A percentile compares a stretch with the other conserved stretches of the same genome.
Conservation (phyloP, 1,284 basidiomycete genomes). For the Rugosomyces carneus region DNA sequence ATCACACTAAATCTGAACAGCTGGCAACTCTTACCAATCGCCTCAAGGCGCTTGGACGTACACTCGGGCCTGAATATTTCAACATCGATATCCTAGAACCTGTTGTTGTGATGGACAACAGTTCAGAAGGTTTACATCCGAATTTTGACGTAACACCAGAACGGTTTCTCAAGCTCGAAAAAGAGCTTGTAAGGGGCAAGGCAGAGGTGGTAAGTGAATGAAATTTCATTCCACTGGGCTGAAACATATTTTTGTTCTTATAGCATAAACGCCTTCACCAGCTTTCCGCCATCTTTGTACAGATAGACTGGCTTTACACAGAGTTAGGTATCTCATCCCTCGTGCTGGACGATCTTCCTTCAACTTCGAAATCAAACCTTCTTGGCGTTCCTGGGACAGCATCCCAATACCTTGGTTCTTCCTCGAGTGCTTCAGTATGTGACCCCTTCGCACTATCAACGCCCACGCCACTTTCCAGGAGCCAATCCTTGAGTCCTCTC, state of each 20-base stretch:
- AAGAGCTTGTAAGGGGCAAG: slow-evolving; percentile 75
- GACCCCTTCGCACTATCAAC: slow-evolving; percentile 53
- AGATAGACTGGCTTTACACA: slow-evolving; percentile 75
- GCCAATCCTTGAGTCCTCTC: slow-evolving; percentile 25
- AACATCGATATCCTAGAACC: slow-evolving; percentile 49
- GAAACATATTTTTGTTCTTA: slow-evolving; percentile 1
- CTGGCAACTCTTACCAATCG: slow-evolving; percentile 59
- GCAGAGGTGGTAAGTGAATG: slow-evolving; percentile 59
- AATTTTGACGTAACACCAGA: slow-evolving; percentile 71
- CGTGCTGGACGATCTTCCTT: slow-evolving; percentile 38
- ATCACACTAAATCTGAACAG: slow-evolving; percentile 76
- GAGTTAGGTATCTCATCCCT: slow-evolving; percentile 69
- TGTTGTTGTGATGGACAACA: slow-evolving; percentile 35
- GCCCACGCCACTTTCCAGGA: slow-evolving; percentile 43
- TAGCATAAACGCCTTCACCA: slow-evolving; percentile 64
- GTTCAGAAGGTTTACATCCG: slow-evolving; percentile 31
- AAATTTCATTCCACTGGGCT: slow-evolving; percentile 1
- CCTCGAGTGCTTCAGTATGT: slow-evolving; percentile 21
- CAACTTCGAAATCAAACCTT: slow-evolving; percentile 32
- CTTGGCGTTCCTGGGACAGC: slow-evolving; percentile 25
- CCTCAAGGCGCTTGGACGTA: slow-evolving; percentile 49
- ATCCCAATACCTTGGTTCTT: slow-evolving; percentile 33
- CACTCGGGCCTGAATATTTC: slow-evolving; percentile 59
- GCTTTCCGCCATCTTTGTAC: slow-evolving; percentile 56
- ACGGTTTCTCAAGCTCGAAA: slow-evolving; percentile 70